Conservation (phyloP, 2,329 filamentous ascomycete genomes). For the Botrytis fragariae region DNA sequence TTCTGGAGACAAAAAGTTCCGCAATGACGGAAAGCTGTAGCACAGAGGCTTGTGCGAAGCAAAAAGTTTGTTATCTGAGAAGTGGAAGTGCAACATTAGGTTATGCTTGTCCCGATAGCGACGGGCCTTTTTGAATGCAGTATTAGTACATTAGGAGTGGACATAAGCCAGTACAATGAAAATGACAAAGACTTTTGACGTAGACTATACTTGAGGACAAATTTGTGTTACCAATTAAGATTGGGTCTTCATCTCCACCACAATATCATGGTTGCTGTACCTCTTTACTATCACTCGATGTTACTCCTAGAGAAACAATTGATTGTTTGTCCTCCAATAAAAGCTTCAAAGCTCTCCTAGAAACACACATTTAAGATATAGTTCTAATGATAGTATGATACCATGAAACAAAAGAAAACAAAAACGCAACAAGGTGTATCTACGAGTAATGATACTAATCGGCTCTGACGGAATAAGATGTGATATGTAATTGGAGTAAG, state of each 20-base stretch:
- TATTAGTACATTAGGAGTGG: background rate
- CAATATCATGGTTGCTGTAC: background rate
- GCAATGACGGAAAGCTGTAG: constrained; percentile 26
- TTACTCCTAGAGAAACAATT: background rate
- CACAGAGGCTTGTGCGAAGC: constrained; percentile 26
- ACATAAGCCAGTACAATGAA: background rate
- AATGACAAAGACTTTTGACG: no score
- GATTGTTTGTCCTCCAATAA: background rate
- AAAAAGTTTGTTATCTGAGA: constrained; percentile 37
- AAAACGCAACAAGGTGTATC: background rate
- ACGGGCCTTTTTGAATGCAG: background rate
- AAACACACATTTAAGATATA: background rate
- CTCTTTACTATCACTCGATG: background rate
- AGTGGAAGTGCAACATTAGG: constrained; percentile 33
- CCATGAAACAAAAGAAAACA: background rate
- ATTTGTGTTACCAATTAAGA: background rate
- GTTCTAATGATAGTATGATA: no score
- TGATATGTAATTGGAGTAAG: background rate
- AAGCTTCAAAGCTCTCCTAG: no score
- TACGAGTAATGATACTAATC: background rate
- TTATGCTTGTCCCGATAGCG: constrained; percentile 20
- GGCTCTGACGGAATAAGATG: background rate
- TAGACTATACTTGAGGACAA: background rate
- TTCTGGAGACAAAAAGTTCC: constrained; percentile 33
- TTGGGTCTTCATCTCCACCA: background rate